Base-by-base conservation (phyloP, 2,329 filamentous ascomycete genomes). In the Aspergillus ochraceoroseus region DNA sequence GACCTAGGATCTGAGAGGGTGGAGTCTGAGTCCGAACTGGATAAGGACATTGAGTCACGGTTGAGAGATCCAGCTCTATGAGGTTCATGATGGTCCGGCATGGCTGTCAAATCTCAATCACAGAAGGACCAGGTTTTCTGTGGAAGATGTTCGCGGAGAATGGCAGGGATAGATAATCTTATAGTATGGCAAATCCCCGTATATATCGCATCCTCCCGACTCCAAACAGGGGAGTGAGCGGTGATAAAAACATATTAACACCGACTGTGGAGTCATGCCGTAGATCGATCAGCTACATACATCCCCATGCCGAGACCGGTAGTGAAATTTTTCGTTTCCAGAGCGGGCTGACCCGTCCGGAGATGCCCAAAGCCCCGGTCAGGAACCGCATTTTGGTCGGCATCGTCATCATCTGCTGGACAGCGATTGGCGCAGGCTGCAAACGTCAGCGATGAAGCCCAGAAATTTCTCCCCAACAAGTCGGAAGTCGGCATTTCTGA, bases 21-120 rank as follows among this genome's bases (percentile, higher is more conserved):
- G 3, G 34, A 47, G 15, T 44, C 44, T 2, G 45, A 44, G 28
- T 46, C 37, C 3, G 46, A 41, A 29, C 43, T 53, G 15, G 51
- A 52, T 17, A 43, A n/a, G 11, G 50, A 50, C 5, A 38, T 22
- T 5, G 20, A 22, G 5, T 22, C 20, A 22, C 5, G 5, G 5
- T 9, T 22, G 20, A 9, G 46, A 15, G 52, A 50, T 13, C 38
- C 45, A 27, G 51, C 41, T 30, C 37, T 47, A 8, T 32, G 17
- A 25, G 7, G 3, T 22, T 38, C 28, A 23, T 37, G 19, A 22
- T 28, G 30, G 19, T 41, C 28, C 6, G 43, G 32, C 52, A 55
- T 54, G 23, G 20, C 41, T 25, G 31, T n/a, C n/a, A 9, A 11
- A 5, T 2, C 9, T 27, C 1, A 11, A 9, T 4, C 15, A 19